Conservation (phyloP, 1,284 basidiomycete genomes). For the Rhodotorula sp. region DNA sequence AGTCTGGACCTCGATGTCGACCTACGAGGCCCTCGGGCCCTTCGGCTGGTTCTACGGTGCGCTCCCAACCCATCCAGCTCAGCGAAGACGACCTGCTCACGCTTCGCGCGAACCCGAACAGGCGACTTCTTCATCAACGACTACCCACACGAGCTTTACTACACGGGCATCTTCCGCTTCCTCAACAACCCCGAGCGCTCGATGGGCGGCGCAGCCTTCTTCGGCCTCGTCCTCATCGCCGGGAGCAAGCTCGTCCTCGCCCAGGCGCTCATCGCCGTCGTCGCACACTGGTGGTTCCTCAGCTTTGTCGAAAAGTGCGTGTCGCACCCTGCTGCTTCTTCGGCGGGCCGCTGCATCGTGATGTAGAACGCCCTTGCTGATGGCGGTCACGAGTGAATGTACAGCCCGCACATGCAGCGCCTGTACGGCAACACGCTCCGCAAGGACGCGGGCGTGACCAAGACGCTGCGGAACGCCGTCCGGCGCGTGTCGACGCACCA, state of each 20-base stretch:
- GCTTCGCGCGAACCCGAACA: conserved; percentile 19
- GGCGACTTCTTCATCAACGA: conserved; percentile 89
- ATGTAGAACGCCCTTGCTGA: conserved; percentile 8
- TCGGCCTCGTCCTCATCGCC: conserved; percentile 86
- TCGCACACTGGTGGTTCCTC: conserved; percentile 56
- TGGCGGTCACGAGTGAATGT: neutral
- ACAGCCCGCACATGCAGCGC: conserved; percentile 93
- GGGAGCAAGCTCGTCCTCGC: conserved; percentile 81
- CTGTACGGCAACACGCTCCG: conserved; percentile 89
- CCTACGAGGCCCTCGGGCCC: conserved; percentile 86
- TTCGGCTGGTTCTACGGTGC: conserved; percentile 93
- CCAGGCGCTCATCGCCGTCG: conserved; percentile 79
- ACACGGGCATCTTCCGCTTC: conserved; percentile 83
- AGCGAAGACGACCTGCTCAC: neutral
- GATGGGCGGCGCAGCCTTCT: conserved; percentile 93
- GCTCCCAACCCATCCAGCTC: neutral
- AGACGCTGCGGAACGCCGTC: conserved; percentile 87
- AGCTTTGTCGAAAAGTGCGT: conserved; percentile 68
- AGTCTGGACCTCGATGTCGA: conserved; percentile 85
- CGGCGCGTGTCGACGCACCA: conserved; percentile 6
- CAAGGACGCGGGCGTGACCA: conserved; percentile 93
- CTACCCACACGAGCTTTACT: conserved; percentile 85
- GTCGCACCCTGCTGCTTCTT: conserved; percentile 20
- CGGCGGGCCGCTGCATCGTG: neutral
- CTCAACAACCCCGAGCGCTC: conserved; percentile 91